These are phyloP conservation scores for Yueomyces sp. DNA, from an alignment of 805 yeast genomes.

Conservation along the genomic window DNA sequence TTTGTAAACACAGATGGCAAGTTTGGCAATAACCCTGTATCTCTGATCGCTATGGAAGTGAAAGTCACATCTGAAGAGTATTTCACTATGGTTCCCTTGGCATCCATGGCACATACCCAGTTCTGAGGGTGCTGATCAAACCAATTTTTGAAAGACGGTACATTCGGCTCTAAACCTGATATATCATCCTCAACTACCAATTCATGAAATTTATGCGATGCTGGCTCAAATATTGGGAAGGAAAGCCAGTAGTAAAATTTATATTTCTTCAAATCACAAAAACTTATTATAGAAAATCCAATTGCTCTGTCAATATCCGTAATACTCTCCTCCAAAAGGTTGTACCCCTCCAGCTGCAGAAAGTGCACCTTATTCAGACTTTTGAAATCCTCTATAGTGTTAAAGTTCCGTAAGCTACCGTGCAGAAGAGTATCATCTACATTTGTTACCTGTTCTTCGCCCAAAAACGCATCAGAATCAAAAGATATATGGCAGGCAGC, in stretches of 20 bases:
- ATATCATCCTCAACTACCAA: neutral
- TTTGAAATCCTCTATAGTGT: conserved; percentile 81
- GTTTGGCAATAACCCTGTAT: conserved; percentile 23
- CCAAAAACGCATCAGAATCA: conserved; percentile 23
- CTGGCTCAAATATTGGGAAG: conserved; percentile 44
- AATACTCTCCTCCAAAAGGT: conserved; percentile 18
- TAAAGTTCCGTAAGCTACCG: conserved; percentile 46
- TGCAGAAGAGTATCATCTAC: conserved; percentile 4
- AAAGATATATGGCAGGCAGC: conserved; percentile 12
- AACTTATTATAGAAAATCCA: conserved; percentile 43
- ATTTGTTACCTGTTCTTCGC: conserved; percentile 1
- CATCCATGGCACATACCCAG: conserved; percentile 20
- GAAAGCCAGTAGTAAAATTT: conserved; percentile 85
- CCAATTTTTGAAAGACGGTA: conserved; percentile 6
- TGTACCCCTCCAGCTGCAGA: conserved; percentile 30
- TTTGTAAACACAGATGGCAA: conserved; percentile 42
- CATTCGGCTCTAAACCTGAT: neutral
- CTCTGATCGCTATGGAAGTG: conserved; percentile 26
- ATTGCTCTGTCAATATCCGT: conserved; percentile 15
- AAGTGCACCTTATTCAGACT: conserved; percentile 46
- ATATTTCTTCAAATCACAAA: conserved; percentile 82
- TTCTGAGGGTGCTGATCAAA: conserved; percentile 7
- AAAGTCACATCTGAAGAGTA: neutral
- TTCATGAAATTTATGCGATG: conserved; percentile 1
- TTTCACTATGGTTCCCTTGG: conserved; percentile 2